phyloP scores from a whole-genome alignment of 73 alveolate genomes.

The Paramecium sexaurelia region DNA sequence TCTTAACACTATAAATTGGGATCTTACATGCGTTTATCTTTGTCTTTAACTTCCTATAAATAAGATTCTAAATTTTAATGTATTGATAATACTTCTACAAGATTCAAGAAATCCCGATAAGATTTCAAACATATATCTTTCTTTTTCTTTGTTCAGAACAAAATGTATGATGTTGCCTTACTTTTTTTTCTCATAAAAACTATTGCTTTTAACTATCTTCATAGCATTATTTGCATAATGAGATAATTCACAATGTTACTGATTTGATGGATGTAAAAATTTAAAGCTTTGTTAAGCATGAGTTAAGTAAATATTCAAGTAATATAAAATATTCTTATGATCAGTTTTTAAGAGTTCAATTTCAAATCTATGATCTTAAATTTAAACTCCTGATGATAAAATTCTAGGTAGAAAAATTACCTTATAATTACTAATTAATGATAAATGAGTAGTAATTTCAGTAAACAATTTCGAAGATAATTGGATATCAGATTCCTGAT shows the following conservation, averaged over 20 bases:
- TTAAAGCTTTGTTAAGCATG: neutral
- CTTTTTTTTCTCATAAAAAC: conserved; percentile 42
- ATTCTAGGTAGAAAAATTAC: conserved; percentile 41
- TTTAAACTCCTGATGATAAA: neutral
- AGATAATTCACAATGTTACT: neutral
- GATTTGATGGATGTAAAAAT: neutral
- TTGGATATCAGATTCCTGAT: conserved; percentile 41
- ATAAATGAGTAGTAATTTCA: conserved; percentile 27
- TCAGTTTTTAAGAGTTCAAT: conserved; percentile 19
- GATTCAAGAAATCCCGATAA: conserved; percentile 55
- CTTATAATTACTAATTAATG: conserved; percentile 19
- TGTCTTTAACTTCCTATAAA: conserved; percentile 40
- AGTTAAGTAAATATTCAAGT: neutral
- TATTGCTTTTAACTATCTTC: conserved; percentile 53
- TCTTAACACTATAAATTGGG: conserved; percentile 48
- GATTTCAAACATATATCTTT: conserved; percentile 51
- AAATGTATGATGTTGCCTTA: neutral
- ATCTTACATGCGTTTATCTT: conserved; percentile 56
- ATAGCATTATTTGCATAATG: conserved; percentile 37
- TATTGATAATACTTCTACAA: neutral
- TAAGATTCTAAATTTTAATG: neutral
- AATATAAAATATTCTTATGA: neutral
- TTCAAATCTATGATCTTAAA: neutral
- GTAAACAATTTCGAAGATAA: conserved; percentile 46
- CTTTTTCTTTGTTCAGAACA: neutral